Evolutionary conservation across 2,329 filamentous ascomycete genomes (phyloP), one percentile per base, ranked within the genome.

Genomic region (Alternaria sp.): DNA sequence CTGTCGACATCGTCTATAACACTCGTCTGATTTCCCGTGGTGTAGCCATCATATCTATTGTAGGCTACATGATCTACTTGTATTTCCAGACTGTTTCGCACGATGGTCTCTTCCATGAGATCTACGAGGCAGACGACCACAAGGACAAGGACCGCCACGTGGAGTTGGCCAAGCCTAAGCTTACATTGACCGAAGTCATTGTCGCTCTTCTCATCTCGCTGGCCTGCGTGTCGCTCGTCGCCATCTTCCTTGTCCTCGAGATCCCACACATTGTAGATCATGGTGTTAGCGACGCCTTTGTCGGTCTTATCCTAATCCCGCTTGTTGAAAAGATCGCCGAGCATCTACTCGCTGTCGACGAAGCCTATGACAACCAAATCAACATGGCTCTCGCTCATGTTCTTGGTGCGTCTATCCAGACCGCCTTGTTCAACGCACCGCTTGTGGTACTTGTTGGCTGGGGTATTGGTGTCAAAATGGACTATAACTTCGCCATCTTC

Each of bases 311-410:
- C 64, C 83, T 96, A 0, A 85, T 95, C 5, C 89, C 91, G 4
- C 83, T 96, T 0, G 91, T 95, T 5, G 92, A 96, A 73, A 96
- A 96, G 77, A 88, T 90, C 3, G 91, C 60, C 69, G 92, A 96
- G 77, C 92, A 96, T 77, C 80, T 96, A 45, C 93, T 90, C 2
- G 90, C 91, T 40, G 83, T 96, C 58, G 91, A 95, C 68, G 92
- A 96, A 82, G 92, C 92, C 24, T 94, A 88, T 83, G 90, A 92
- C 68, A 87, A 91, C 73, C 88, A 90, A 68, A 92, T 93, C 83
- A 95, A 95, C 80, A 89, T 93, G 77, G 91, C 92, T 0, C 83
- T 95, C 26, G 90, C 91, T 42, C 92, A 97, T 75, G 91, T 95
- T 52, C 86, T 97, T 40, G 92, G 92, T 45, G 89, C 92, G 2